Base-by-base conservation (phyloP, 208 protist genomes). In the Wallacemonas sp. region DNA sequence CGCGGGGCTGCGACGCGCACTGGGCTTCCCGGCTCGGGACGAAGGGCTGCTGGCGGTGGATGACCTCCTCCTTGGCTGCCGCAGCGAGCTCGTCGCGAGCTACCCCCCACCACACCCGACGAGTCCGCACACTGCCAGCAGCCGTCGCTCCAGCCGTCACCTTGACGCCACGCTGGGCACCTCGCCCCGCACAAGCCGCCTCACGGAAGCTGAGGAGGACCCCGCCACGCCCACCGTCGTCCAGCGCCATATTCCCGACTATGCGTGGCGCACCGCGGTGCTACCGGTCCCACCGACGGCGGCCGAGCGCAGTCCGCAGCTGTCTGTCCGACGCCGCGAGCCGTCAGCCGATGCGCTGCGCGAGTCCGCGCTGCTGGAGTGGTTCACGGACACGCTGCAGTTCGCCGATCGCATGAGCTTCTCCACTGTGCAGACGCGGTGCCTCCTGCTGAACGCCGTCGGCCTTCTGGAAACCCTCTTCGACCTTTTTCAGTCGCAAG, bases 301-400 rank as follows among this genome's bases (percentile, higher is more conserved):
- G 29, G 9, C 24, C 3, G 50, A 57, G 30, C 30, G 29, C 50
- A 57, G 30, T 4, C 30, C 50, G 29, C 22, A 50, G 62, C 54
- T 32, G 38, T 1, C 33, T 46, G 29, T 61, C 53, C 44, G 30
- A 44, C n/a, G 71, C 34, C 8, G 48, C n/a, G 27, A 41, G 45
- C 19, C 0, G 33, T 39, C 44, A 15, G 81, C 68, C 38, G 77
- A 76, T 12, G 72, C 79, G 26, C 71, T 87, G 55, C 72, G 70
- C 21, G 73, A 81, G 32, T 62, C 72, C 27, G 69, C 75, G 17
- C 17, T 94, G 30, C 45, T 86, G 5, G 83, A 92, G 63, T 94
- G 89, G 89, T 85, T 89, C 37, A 79, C 89, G 57, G 85, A 89
- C 19, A 37, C 85, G 5, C 66, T 92, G 21, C 45, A 74, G 19